Conservation (phyloP, 495 filamentous ascomycete species). For the Parathielavia appendiculata region DNA sequence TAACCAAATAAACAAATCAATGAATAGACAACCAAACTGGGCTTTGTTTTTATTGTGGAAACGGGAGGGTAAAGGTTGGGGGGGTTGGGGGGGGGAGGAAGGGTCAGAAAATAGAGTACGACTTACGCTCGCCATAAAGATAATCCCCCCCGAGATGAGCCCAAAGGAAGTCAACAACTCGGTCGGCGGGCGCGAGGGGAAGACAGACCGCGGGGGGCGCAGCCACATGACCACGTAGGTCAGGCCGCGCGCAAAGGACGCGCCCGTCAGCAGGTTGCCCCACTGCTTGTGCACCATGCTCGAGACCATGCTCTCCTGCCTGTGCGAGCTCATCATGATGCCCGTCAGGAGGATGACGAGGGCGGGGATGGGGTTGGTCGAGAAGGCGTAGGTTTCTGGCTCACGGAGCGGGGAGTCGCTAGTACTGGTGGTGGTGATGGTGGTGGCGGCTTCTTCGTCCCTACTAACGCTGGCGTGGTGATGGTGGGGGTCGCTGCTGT, state of each 20-base stretch:
- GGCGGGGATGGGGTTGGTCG: constrained; percentile 85
- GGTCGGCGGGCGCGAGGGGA: constrained; percentile 86
- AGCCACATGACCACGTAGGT: constrained; percentile 80
- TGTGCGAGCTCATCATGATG: constrained; percentile 92
- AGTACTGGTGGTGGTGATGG: constrained; percentile 38
- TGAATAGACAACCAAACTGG: not conserved
- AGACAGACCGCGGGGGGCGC: constrained; percentile 73
- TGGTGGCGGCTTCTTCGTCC: not conserved
- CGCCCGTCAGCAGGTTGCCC: constrained; percentile 81
- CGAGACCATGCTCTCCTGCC: constrained; percentile 76
- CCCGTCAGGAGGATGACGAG: constrained; percentile 81
- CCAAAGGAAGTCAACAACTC: constrained; percentile 85
- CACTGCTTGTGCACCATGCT: constrained; percentile 94
- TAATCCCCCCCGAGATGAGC: constrained; percentile 75
- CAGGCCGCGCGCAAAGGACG: constrained; percentile 67
- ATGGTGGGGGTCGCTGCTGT: constrained; percentile 31
- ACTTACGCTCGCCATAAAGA: constrained; percentile 91
- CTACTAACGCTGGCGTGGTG: constrained; percentile 36
- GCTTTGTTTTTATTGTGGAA: too few relatives aligned
- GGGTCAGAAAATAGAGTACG: not conserved
- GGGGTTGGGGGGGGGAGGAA: too few relatives aligned
- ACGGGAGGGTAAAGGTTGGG: too few relatives aligned
- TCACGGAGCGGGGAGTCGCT: constrained; percentile 43
- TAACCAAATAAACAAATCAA: constrained; percentile 16
- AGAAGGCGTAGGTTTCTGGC: constrained; percentile 65